phyloP scores from a whole-genome alignment of 768 basidiomycete species.

The Rhodotorula toruloides region DNA sequence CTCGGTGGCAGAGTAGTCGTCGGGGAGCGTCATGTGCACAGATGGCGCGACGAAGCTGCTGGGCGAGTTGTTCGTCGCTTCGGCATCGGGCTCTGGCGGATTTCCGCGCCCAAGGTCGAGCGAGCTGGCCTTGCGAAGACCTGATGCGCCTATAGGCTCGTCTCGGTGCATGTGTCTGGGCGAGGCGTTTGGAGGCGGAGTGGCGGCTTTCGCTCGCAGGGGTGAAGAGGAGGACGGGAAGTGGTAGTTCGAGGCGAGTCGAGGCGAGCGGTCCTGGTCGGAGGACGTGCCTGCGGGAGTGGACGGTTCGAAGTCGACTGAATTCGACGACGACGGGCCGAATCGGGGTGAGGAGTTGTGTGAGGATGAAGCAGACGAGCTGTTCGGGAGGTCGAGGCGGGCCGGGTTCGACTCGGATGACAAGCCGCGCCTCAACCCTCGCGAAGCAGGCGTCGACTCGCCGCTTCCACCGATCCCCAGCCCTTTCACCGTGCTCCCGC shows the following conservation, averaged over 20 bases:
- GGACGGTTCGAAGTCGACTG: not conserved
- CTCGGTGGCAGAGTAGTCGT: no score
- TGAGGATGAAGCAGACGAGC: not conserved
- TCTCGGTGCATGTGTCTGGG: not conserved
- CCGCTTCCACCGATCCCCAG: constrained; percentile 3
- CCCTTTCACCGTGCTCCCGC: not conserved
- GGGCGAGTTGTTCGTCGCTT: no score
- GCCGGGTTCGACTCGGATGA: constrained; percentile 1
- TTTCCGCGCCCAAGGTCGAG: constrained; percentile 25
- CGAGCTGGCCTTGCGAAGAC: constrained; percentile 22
- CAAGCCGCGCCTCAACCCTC: not conserved
- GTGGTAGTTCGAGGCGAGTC: not conserved
- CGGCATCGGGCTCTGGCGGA: no score
- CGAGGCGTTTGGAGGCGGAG: constrained; percentile 23
- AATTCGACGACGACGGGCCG: not conserved
- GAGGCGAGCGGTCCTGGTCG: not conserved
- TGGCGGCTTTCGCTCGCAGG: constrained; percentile 17
- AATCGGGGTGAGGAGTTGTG: not conserved
- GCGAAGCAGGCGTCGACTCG: constrained; percentile 2
- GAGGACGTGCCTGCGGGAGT: no score
- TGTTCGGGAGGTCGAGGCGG: constrained; percentile 1
- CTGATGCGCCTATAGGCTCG: not conserved
- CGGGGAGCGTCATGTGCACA: no score
- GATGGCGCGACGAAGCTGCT: no score
- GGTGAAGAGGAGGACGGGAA: not conserved